phyloP scores from a whole-genome alignment of 345 rosid species.

The Sisymbrium irio region DNA sequence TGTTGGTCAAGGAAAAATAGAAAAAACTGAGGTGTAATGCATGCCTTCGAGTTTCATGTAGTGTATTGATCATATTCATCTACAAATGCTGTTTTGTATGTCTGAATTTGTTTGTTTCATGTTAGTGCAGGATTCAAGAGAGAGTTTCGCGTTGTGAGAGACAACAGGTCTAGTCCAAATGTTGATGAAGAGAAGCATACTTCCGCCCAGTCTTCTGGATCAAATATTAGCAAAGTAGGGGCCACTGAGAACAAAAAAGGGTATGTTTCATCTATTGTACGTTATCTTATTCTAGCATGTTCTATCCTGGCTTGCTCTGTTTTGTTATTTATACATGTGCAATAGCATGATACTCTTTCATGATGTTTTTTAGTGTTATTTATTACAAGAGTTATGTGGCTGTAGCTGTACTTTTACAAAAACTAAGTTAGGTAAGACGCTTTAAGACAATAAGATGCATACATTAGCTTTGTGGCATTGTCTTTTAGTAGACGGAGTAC shows the following conservation, averaged over 20 bases:
- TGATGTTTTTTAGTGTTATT: background rate
- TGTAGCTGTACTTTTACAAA: background rate
- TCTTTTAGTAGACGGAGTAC: background rate
- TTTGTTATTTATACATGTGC: background rate
- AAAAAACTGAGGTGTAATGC: background rate
- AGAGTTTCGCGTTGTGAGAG: conserved; percentile 6
- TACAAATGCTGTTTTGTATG: background rate
- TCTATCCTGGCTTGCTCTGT: background rate
- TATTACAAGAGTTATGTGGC: background rate
- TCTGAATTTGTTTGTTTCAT: background rate
- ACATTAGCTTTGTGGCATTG: background rate
- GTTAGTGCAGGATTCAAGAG: background rate
- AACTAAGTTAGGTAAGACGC: background rate
- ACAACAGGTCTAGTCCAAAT: conserved; percentile 5
- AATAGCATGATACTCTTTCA: background rate
- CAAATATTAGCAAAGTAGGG: background rate
- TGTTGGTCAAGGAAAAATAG: background rate
- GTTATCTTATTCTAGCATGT: background rate
- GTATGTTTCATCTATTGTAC: background rate
- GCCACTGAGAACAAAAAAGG: background rate
- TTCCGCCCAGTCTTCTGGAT: conserved; percentile 2
- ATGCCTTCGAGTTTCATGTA: background rate
- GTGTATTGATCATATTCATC: background rate
- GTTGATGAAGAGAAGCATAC: conserved; percentile 3
- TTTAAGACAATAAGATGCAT: background rate